A percentile compares a stretch with the other conserved stretches of the same genome.
Conservation (phyloP, 176 grass and related monocot genomes). For the Musa beccarii region DNA sequence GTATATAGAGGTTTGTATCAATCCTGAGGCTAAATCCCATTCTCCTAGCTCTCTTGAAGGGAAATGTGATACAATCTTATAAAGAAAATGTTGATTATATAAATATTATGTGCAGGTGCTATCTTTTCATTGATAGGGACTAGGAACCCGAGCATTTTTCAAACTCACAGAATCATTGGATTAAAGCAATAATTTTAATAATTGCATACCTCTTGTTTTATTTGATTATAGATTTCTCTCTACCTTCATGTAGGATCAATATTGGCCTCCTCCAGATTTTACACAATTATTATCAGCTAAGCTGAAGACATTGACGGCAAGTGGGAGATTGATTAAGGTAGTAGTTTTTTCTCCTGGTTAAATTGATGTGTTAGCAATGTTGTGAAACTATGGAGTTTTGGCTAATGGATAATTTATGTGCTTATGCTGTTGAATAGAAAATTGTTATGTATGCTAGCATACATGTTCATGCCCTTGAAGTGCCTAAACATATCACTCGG, state of each 20-base stretch:
- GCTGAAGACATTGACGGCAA: constrained; percentile 46
- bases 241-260: constrained; percentile 37
- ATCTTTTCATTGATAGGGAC: too few relatives aligned
- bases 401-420: neutral
- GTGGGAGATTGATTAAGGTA: constrained; percentile 83
- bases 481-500: too few relatives aligned
- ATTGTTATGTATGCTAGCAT: neutral
- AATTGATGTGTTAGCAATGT: neutral
- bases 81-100: too few relatives aligned
- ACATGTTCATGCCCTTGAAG: neutral
- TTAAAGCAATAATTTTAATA: neutral
- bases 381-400: neutral
- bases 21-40: neutral
- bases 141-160: neutral
- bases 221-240: neutral
- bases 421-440: neutral
- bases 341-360: neutral
- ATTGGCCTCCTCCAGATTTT: constrained; percentile 66
- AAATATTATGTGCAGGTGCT: too few relatives aligned
- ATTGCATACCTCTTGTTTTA: neutral
- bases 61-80: too few relatives aligned
- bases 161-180: neutral
- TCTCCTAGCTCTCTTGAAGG: too few relatives aligned
- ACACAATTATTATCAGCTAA: constrained; percentile 63
- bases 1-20: constrained; percentile 62